A percentile compares a stretch with the other conserved stretches of the same genome.
Conservation (phyloP, 2,329 filamentous ascomycete genomes). For the Tolypocladium nubicola region DNA sequence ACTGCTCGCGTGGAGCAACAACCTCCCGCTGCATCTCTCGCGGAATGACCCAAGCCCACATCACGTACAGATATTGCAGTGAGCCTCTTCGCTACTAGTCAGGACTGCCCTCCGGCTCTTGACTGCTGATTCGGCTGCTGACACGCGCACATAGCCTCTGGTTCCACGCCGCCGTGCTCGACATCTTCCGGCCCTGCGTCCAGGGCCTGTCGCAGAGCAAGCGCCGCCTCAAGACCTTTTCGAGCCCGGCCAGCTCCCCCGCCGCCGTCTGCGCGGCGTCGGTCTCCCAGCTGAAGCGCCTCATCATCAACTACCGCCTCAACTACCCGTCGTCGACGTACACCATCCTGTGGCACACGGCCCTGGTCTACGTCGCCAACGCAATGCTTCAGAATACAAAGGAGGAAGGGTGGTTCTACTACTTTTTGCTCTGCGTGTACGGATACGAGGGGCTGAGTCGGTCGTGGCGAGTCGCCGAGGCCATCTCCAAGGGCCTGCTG, state of each 20-base stretch:
- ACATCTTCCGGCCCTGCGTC: constrained; percentile 15
- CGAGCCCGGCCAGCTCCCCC: constrained; percentile 10
- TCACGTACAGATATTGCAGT: constrained; percentile 14
- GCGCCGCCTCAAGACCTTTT: constrained; percentile 14
- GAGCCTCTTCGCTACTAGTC: neutral
- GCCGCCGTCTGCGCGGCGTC: constrained; percentile 18
- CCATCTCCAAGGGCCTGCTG: constrained; percentile 18
- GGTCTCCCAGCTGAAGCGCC: constrained; percentile 22
- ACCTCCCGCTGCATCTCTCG: constrained; percentile 10
- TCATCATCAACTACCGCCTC: constrained; percentile 21
- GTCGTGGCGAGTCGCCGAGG: constrained; percentile 19
- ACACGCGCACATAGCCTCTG: constrained; percentile 6
- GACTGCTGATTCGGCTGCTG: neutral
- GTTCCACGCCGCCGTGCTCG: constrained; percentile 10
- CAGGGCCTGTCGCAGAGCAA: neutral
- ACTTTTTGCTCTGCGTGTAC: constrained; percentile 23
- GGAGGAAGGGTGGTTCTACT: constrained; percentile 19
- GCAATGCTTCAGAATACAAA: constrained; percentile 17
- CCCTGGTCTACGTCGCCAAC: constrained; percentile 24
- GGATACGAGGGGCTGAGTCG: constrained; percentile 20
- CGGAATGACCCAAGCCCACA: constrained; percentile 12
- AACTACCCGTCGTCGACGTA: constrained; percentile 18
- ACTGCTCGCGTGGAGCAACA: constrained; percentile 19
- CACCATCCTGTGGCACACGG: constrained; percentile 26
- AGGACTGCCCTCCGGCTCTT: too few relatives aligned